Conservation (phyloP, 163 green algal genomes). For the Coccomyxa subellipsoidea region DNA sequence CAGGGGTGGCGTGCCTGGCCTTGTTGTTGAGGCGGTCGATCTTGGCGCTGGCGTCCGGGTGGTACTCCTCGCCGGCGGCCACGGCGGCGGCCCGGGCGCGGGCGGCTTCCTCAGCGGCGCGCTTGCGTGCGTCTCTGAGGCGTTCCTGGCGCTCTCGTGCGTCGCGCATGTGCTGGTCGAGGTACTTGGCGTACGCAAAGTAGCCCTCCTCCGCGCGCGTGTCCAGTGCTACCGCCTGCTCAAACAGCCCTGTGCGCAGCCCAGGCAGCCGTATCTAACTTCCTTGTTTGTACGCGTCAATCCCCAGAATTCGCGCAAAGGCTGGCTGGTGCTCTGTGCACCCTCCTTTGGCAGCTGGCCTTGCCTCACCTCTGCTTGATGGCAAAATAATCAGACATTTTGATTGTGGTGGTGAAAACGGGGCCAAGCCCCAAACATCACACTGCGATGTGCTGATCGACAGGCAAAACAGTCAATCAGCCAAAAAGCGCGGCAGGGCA, state of each 20-base stretch:
- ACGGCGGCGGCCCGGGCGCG: background rate
- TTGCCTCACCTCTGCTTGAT: background rate
- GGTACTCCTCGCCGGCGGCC: conserved; percentile 24
- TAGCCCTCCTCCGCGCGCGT: conserved; percentile 73
- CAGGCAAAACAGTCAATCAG: no score
- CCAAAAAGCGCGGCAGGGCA: no score
- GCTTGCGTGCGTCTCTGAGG: background rate
- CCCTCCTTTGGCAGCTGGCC: no score
- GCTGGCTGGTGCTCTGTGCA: no score
- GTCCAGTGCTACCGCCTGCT: conserved; percentile 56
- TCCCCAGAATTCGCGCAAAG: no score
- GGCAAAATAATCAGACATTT: background rate
- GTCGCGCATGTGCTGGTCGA: conserved; percentile 71
- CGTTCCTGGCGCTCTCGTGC: conserved; percentile 47
- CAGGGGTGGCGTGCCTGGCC: background rate
- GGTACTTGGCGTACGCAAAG: conserved; percentile 82
- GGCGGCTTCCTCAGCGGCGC: background rate
- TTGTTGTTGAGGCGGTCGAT: background rate
- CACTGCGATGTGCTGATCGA: no score
- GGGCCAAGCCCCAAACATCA: no score
- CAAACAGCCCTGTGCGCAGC: conserved; percentile 59
- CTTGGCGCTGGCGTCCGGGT: conserved; percentile 31
- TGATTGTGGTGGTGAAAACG: no score
- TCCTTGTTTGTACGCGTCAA: no score
- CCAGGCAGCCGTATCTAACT: no score